These are phyloP conservation scores for Brassica balearica DNA, from an alignment of 441 rosid genomes.

Conservation along the genomic window DNA sequence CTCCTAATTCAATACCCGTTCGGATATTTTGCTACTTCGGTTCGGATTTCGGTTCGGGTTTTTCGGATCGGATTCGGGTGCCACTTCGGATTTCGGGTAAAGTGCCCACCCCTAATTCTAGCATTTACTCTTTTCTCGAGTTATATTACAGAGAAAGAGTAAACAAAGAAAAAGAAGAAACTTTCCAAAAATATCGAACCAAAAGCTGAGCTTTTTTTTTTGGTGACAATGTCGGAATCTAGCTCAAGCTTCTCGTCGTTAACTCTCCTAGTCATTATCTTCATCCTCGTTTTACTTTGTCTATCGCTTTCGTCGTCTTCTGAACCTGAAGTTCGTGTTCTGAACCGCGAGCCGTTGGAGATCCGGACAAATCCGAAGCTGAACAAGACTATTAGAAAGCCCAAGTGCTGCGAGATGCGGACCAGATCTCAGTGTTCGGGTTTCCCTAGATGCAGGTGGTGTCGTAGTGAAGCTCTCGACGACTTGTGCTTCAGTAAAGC, in stretches of 20 bases:
- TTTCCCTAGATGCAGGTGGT: constrained; percentile 77
- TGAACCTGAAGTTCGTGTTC: constrained; percentile 35
- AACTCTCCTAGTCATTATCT: constrained; percentile 28
- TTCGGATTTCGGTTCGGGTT: no score
- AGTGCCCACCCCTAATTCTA: no score
- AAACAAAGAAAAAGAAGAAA: not conserved
- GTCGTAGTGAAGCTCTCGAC: constrained; percentile 77
- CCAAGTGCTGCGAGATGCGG: constrained; percentile 60
- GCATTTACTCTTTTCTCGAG: no score
- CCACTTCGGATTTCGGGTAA: no score
- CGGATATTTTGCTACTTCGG: no score
- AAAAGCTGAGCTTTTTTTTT: not conserved
- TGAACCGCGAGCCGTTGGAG: constrained; percentile 49
- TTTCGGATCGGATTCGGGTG: no score
- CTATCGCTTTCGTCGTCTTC: constrained; percentile 38
- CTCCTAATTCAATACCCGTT: no score
- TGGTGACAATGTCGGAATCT: constrained; percentile 37
- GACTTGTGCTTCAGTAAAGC: constrained; percentile 73
- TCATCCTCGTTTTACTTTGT: constrained; percentile 37
- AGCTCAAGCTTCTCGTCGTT: constrained; percentile 38
- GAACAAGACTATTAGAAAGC: constrained; percentile 47
- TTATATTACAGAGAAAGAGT: no score
- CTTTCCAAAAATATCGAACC: constrained; percentile 31
- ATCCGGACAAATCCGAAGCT: constrained; percentile 46
- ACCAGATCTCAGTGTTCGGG: constrained; percentile 68